phyloP scores from a whole-genome alignment of 805 yeast genomes.

The Metschnikowia bowlesiae region DNA sequence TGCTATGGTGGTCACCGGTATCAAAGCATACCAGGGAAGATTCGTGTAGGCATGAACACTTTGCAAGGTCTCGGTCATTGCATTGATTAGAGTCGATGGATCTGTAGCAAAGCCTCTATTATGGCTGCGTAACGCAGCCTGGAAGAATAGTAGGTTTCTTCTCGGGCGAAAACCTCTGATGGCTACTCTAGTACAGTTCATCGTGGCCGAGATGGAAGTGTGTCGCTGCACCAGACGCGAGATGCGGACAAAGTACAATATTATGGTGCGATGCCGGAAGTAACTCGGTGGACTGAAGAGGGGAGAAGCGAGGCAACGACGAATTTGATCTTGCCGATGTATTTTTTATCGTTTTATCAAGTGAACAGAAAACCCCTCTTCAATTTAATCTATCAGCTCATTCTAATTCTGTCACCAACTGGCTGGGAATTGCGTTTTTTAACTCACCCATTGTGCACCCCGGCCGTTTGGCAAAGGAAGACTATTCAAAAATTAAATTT shows the following conservation, averaged over 20 bases:
- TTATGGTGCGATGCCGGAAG: not conserved
- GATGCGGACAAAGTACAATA: not conserved
- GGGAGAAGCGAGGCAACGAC: not conserved
- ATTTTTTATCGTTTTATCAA: too few relatives aligned
- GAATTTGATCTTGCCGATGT: not conserved
- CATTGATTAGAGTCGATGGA: slow-evolving; percentile 27
- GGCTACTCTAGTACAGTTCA: not conserved
- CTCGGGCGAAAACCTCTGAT: not conserved
- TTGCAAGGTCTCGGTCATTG: slow-evolving; percentile 40
- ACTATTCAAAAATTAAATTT: too few relatives aligned
- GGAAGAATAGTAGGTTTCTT: not conserved
- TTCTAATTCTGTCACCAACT: too few relatives aligned
- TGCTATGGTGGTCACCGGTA: slow-evolving; percentile 68
- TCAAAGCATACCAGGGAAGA: slow-evolving; percentile 78
- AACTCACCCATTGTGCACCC: too few relatives aligned
- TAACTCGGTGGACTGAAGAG: not conserved
- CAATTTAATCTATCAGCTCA: too few relatives aligned
- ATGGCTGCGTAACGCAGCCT: not conserved
- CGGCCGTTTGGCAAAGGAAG: too few relatives aligned
- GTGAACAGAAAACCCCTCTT: too few relatives aligned
- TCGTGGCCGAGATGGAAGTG: not conserved
- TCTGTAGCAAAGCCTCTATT: slow-evolving; percentile 25
- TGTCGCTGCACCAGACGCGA: not conserved
- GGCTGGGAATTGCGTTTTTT: too few relatives aligned
- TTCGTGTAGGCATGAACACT: slow-evolving; percentile 52